phyloP scores from a whole-genome alignment of 2,329 filamentous ascomycete genomes.

The Bipolaris bicolor region DNA sequence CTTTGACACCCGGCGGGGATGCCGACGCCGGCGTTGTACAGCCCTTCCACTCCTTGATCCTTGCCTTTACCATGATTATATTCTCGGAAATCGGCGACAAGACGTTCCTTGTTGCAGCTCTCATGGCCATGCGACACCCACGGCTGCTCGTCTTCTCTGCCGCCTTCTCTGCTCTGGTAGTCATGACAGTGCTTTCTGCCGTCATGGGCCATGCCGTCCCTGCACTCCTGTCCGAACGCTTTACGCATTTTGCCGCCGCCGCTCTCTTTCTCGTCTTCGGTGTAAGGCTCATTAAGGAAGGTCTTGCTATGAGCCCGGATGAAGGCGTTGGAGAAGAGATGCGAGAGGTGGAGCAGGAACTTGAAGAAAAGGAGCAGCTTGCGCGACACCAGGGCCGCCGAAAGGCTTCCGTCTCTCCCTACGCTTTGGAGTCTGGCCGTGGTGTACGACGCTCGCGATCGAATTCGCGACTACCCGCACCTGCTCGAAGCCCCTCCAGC shows the following conservation, averaged over 20 bases:
- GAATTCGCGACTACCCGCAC: conserved; percentile 77
- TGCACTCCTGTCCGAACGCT: conserved; percentile 83
- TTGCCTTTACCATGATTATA: conserved; percentile 96
- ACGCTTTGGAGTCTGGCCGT: conserved; percentile 80
- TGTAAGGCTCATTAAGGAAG: conserved; percentile 81
- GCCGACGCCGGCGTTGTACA: conserved; percentile 70
- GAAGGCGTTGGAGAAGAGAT: conserved; percentile 96
- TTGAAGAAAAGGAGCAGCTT: conserved; percentile 88
- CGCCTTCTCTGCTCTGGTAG: conserved; percentile 86
- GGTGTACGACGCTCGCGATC: conserved; percentile 71
- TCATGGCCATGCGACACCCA: conserved; percentile 99
- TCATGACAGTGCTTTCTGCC: conserved; percentile 95
- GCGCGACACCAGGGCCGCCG: conserved; percentile 68
- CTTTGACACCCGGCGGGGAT: conserved; percentile 47
- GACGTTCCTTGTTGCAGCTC: conserved; percentile 92
- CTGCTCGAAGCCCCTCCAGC: conserved; percentile 77
- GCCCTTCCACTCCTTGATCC: conserved; percentile 84
- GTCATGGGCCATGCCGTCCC: conserved; percentile 92
- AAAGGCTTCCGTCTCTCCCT: conserved; percentile 73
- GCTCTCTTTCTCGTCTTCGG: conserved; percentile 90
- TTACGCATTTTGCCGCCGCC: conserved; percentile 87
- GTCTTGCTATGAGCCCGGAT: conserved; percentile 83
- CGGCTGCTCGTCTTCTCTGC: conserved; percentile 92
- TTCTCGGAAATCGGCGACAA: conserved; percentile 98
- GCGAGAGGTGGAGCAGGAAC: conserved; percentile 92